Conservation (phyloP, 306 rosid species). For the Nissolia schottii region DNA sequence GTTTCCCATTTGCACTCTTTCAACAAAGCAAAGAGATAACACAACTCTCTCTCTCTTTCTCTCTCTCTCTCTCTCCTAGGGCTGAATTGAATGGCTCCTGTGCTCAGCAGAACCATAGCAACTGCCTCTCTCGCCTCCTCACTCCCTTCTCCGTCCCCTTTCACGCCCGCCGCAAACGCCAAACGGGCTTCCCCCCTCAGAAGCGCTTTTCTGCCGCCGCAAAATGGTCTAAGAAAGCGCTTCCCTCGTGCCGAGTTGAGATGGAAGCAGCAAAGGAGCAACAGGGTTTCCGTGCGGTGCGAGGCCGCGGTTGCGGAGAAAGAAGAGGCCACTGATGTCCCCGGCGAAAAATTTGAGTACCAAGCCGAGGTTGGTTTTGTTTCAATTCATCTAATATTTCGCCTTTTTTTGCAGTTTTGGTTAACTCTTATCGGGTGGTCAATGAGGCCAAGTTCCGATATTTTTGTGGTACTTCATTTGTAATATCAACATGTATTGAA, state of each 20-base stretch:
- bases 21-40: background rate
- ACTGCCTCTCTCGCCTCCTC: slow-evolving; percentile 52
- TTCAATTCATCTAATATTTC: background rate
- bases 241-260: slow-evolving; percentile 40
- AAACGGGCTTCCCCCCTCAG: slow-evolving; percentile 32
- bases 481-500: background rate
- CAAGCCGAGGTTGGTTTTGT: slow-evolving; percentile 82
- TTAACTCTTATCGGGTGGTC: background rate
- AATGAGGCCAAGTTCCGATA: background rate
- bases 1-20: background rate
- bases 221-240: slow-evolving; percentile 34
- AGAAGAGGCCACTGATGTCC: slow-evolving; percentile 56
- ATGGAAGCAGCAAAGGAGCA: slow-evolving; percentile 40
- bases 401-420: background rate
- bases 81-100: slow-evolving; percentile 63
- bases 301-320: slow-evolving; percentile 85
- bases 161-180: slow-evolving; percentile 21
- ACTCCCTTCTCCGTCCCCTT: slow-evolving; percentile 57
- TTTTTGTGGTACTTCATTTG: background rate
- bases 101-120: slow-evolving; percentile 57
- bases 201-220: slow-evolving; percentile 58
- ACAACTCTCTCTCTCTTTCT: background rate
- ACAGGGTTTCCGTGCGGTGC: slow-evolving; percentile 50
- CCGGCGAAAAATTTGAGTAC: slow-evolving; percentile 87
- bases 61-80: background rate